Evolutionary conservation across 2,329 filamentous ascomycete species (phyloP).

Genomic region (Aspergillus persii): DNA sequence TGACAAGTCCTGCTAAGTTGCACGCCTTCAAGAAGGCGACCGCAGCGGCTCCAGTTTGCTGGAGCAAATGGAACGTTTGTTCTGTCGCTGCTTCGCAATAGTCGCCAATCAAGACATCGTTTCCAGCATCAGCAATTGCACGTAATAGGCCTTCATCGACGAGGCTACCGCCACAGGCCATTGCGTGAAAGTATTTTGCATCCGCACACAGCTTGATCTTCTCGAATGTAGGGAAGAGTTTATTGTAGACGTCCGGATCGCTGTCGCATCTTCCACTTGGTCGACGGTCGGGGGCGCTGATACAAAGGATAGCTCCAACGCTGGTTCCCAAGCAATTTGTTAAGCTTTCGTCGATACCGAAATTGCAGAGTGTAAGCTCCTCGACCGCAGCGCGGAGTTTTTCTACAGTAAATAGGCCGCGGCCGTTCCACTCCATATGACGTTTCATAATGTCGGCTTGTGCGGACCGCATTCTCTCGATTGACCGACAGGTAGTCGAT

Average conservation of each 20-base stretch:
- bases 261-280: slow-evolving; percentile 15
- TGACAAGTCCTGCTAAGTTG: slow-evolving; percentile 11
- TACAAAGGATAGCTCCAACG: slow-evolving; percentile 3
- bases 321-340: slow-evolving; percentile 6
- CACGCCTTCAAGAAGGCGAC: slow-evolving; percentile 22
- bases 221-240: slow-evolving; percentile 21
- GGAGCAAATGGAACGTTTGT: slow-evolving; percentile 11
- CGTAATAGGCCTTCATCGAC: slow-evolving; percentile 16
- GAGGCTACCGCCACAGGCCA: slow-evolving; percentile 49
- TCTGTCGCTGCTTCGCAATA: slow-evolving; percentile 22
- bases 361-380: slow-evolving; percentile 13
- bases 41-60: slow-evolving; percentile 19
- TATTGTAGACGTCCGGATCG: not conserved
- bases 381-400: slow-evolving; percentile 13
- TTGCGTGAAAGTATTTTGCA: slow-evolving; percentile 69
- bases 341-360: slow-evolving; percentile 1
- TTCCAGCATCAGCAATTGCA: slow-evolving; percentile 22
- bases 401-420: slow-evolving; percentile 12
- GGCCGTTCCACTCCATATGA: slow-evolving; percentile 15
- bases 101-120: slow-evolving; percentile 23
- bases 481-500: not conserved
- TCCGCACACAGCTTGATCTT: slow-evolving; percentile 21
- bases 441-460: slow-evolving; percentile 2
- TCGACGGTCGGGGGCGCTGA: slow-evolving; percentile 17
- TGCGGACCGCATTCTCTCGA: slow-evolving; percentile 5